A percentile compares a stretch with the other conserved stretches of the same genome.
Evolutionary conservation across 805 yeast genomes (phyloP).

Genomic region (Barnettozyma vustinii): DNA sequence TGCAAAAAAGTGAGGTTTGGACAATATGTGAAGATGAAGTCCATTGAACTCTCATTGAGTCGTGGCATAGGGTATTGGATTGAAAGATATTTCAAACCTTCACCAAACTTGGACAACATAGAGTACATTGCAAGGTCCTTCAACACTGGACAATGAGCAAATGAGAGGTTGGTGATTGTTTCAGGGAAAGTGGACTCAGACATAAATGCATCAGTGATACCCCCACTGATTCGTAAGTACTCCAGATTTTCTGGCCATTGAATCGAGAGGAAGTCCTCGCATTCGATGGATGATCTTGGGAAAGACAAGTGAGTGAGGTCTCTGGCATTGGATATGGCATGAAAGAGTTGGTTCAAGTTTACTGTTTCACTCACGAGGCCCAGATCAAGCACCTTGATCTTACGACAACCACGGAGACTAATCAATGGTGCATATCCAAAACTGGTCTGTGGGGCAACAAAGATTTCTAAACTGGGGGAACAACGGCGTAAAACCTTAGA

Average conservation of each 20-base stretch:
- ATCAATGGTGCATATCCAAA: slow-evolving; percentile 88
- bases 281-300: slow-evolving; percentile 80
- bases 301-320: slow-evolving; percentile 71
- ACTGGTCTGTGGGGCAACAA: slow-evolving; percentile 91
- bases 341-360: slow-evolving; percentile 72
- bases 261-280: slow-evolving; percentile 47
- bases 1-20: slow-evolving; percentile 62
- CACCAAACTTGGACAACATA: slow-evolving; percentile 61
- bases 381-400: slow-evolving; percentile 63
- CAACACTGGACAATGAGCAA: slow-evolving; percentile 84
- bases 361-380: slow-evolving; percentile 88
- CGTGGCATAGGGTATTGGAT: slow-evolving; percentile 89
- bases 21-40: slow-evolving; percentile 67
- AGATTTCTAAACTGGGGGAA: slow-evolving; percentile 53
- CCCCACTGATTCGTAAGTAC: slow-evolving; percentile 79
- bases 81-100: slow-evolving; percentile 52
- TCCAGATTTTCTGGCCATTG: slow-evolving; percentile 80
- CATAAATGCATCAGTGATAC: slow-evolving; percentile 78
- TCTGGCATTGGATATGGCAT: slow-evolving; percentile 58
- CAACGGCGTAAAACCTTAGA: slow-evolving; percentile 80
- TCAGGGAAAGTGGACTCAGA: slow-evolving; percentile 64
- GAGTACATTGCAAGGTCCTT: slow-evolving; percentile 59
- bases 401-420: slow-evolving; percentile 67
- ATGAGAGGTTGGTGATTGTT: slow-evolving; percentile 63
- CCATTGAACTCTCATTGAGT: slow-evolving; percentile 62